Conservation (phyloP, 495 filamentous ascomycete genomes). For the Penicillium ochrochloron region DNA sequence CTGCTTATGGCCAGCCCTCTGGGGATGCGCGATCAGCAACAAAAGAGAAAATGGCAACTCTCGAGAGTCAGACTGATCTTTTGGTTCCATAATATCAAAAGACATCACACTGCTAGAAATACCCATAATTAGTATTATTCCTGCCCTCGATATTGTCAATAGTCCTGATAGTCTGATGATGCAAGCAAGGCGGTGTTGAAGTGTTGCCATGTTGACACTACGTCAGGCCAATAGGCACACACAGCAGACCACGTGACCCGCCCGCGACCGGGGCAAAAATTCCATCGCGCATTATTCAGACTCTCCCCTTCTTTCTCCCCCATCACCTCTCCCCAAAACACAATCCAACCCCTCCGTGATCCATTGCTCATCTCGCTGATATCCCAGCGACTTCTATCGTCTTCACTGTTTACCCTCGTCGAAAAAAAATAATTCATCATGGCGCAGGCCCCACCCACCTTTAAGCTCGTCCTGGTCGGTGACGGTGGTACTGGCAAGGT, state of each 20-base stretch:
- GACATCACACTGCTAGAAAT: not conserved
- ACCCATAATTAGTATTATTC: not conserved
- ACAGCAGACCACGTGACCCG: constrained; percentile 41
- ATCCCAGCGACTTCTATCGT: constrained; percentile 9
- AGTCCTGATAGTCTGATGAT: not conserved
- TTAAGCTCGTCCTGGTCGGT: constrained; percentile 99
- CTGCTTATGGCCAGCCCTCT: not conserved
- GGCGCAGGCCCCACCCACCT: constrained; percentile 70
- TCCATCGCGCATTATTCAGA: constrained; percentile 45
- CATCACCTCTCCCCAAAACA: constrained; percentile 18
- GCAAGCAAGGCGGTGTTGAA: constrained; percentile 12
- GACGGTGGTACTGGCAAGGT: constrained; percentile 99
- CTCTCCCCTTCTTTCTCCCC: constrained; percentile 31
- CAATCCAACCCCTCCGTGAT: constrained; percentile 22
- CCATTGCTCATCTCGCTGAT: constrained; percentile 13
- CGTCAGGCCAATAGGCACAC: constrained; percentile 37
- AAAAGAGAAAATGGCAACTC: not conserved
- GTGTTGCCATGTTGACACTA: constrained; percentile 21
- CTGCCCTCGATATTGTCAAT: not conserved
- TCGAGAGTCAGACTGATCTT: not conserved
- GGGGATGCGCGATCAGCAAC: not conserved
- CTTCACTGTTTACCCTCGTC: constrained; percentile 10
- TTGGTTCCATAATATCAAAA: not conserved
- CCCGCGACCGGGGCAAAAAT: constrained; percentile 51
- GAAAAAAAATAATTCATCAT: constrained; percentile 54